Evolutionary conservation across 225 moss, liverwort and hornwort genomes (phyloP).

Genomic region (Sphagnum contortum): DNA sequence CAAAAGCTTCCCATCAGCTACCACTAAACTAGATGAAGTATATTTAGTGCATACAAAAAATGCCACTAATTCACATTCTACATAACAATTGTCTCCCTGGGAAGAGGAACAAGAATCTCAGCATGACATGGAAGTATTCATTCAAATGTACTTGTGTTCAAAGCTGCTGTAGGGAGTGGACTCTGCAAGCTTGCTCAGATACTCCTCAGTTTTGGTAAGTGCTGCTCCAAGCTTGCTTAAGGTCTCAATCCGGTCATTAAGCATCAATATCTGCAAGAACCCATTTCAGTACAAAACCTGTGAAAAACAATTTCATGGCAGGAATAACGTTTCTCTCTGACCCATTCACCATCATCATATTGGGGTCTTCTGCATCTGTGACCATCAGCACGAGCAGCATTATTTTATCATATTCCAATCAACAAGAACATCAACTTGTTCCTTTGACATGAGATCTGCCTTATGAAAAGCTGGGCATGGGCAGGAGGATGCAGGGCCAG

Average conservation of each 20-base stretch:
- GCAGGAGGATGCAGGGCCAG: neutral
- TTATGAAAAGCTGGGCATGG: neutral
- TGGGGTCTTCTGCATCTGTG: too few species aligned
- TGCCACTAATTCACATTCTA: neutral
- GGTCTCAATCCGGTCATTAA: slow-evolving; percentile 51
- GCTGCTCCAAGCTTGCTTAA: slow-evolving; percentile 40
- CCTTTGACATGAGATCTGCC: neutral
- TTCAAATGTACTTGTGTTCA: slow-evolving; percentile 24
- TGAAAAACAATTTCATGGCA: neutral
- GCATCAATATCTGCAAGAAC: slow-evolving; percentile 54
- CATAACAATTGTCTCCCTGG: neutral
- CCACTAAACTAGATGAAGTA: neutral
- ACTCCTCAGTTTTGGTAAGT: slow-evolving; percentile 53
- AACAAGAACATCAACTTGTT: too few species aligned
- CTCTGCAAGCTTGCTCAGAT: slow-evolving; percentile 29
- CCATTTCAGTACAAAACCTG: neutral
- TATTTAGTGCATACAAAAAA: neutral
- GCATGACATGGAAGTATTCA: too few species aligned
- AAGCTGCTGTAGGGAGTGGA: slow-evolving; percentile 46
- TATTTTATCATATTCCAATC: neutral
- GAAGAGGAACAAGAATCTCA: slow-evolving; percentile 8
- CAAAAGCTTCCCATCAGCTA: slow-evolving; percentile 2
- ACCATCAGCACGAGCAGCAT: too few species aligned
- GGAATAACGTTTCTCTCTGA: too few species aligned
- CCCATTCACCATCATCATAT: neutral